Evolutionary conservation across 306 rosid species (phyloP).

Genomic region (Carpinus viminea): DNA sequence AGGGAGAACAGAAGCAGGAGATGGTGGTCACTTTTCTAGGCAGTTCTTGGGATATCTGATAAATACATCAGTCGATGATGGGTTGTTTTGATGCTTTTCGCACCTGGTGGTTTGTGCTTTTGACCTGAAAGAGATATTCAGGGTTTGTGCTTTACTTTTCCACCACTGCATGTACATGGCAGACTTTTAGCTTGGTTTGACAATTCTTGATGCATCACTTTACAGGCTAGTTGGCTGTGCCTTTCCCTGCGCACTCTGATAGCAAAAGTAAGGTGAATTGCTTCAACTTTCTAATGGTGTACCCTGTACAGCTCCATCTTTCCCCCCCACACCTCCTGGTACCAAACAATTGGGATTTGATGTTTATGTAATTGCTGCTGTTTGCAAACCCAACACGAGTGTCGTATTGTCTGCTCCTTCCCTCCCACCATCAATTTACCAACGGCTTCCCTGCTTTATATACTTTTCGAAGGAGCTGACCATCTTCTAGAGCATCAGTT

Average conservation of each 20-base stretch:
- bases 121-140: conserved; percentile 6
- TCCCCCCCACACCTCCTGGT: background rate
- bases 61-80: conserved; percentile 28
- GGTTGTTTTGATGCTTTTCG: conserved; percentile 29
- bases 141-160: background rate
- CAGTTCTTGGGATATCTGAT: conserved; percentile 7
- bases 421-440: background rate
- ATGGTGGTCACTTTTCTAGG: conserved; percentile 84
- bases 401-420: background rate
- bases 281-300: background rate
- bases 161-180: background rate
- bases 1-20: conserved; percentile 77
- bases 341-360: background rate
- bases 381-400: background rate
- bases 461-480: background rate
- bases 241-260: background rate
- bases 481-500: background rate
- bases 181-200: background rate
- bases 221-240: conserved; percentile 17
- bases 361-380: background rate
- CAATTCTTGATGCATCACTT: background rate
- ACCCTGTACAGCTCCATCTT: background rate
- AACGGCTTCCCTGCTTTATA: background rate
- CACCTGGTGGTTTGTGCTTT: conserved; percentile 21
- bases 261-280: background rate